A percentile compares a stretch with the other conserved stretches of the same genome.
These are phyloP conservation scores for Calonectria crousiana DNA, from an alignment of 2,329 filamentous ascomycete genomes.

Conservation along the genomic window DNA sequence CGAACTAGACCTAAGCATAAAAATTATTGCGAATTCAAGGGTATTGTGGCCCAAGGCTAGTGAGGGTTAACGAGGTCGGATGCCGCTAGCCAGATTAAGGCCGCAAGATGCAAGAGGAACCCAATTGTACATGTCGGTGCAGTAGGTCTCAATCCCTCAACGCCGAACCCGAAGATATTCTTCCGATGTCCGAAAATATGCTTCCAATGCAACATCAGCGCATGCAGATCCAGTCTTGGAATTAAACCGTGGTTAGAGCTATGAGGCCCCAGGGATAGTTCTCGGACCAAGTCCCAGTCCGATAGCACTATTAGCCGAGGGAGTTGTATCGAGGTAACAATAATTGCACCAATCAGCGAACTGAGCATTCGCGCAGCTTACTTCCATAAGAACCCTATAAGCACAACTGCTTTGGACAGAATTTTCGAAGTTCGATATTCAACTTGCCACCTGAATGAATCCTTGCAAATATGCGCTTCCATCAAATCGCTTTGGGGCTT, in stretches of 20 bases:
- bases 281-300: background rate
- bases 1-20: no score
- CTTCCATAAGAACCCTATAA: background rate
- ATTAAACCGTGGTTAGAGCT: rapidly evolving
- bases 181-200: background rate
- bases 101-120: no score
- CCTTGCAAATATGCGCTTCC: background rate
- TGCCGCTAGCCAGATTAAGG: no score
- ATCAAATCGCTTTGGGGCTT: background rate
- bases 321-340: no score
- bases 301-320: no score
- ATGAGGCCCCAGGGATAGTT: background rate
- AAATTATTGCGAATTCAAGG: no score
- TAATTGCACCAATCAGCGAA: background rate
- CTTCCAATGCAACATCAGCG: background rate
- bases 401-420: background rate
- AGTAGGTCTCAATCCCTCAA: no score
- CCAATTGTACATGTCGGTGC: no score
- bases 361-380: no score
- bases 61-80: no score
- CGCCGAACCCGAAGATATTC: no score
- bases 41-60: no score
- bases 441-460: background rate
- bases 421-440: rapidly evolving
- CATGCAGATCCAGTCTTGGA: background rate